These are phyloP conservation scores for Leishmania aethiopica DNA, from an alignment of 208 protist genomes.

Conservation along the genomic window DNA sequence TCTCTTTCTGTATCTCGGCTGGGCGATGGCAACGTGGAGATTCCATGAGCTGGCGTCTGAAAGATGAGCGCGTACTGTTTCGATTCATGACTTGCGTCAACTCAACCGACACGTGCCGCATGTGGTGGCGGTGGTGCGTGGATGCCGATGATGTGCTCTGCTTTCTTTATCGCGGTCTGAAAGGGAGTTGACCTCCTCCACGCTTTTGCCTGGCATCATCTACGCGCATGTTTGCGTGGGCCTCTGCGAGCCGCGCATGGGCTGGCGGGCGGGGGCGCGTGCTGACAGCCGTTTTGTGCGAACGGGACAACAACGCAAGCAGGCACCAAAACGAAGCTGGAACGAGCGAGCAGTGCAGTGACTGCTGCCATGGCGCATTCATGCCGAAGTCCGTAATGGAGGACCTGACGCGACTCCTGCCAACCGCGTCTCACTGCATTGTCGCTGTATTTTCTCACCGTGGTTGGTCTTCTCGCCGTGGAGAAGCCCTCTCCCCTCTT, in stretches of 20 bases:
- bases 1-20: neutral
- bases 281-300: neutral
- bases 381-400: neutral
- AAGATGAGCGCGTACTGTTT: neutral
- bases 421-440: neutral
- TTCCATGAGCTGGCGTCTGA: neutral
- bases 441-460: neutral
- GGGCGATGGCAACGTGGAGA: neutral
- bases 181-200: neutral
- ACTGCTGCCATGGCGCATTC: neutral
- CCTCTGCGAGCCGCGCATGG: neutral
- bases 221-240: neutral
- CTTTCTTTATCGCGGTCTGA: neutral
- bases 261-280: neutral
- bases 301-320: neutral
- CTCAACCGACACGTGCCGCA: neutral
- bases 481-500: neutral
- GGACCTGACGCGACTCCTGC: neutral
- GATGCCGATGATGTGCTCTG: neutral
- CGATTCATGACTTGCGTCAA: neutral
- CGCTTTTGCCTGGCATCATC: neutral
- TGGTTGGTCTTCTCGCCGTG: neutral
- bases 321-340: neutral
- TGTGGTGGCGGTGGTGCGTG: neutral
- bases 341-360: neutral